A percentile compares a stretch with the other conserved stretches of the same genome.
Conservation (phyloP, 805 yeast species). For the Wickerhamomyces alni region DNA sequence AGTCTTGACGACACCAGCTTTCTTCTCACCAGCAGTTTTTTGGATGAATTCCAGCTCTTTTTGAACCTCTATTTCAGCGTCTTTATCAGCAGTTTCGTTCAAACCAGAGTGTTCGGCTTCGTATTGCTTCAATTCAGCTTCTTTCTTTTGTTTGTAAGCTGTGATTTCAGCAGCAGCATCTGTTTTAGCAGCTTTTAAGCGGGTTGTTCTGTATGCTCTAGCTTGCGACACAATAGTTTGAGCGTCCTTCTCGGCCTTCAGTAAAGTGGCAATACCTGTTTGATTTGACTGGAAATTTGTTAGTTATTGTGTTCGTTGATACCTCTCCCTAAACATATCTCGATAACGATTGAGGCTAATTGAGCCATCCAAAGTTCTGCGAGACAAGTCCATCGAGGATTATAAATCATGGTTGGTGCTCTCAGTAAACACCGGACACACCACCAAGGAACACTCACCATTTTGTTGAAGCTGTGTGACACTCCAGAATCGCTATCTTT, state of each 20-base stretch:
- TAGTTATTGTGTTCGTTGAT: background rate
- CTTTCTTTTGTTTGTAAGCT: slow-evolving; percentile 79
- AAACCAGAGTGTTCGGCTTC: slow-evolving; percentile 70
- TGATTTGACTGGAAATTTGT: slow-evolving; percentile 18
- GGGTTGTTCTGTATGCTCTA: slow-evolving; percentile 80
- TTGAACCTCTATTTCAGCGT: slow-evolving; percentile 71
- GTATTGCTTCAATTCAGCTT: slow-evolving; percentile 66
- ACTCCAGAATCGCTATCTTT: too few species aligned
- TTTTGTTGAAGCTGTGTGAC: too few species aligned
- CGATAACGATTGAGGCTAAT: too few species aligned
- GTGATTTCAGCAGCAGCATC: slow-evolving; percentile 90
- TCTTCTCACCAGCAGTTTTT: slow-evolving; percentile 56
- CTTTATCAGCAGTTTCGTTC: slow-evolving; percentile 70
- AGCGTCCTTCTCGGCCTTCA: slow-evolving; percentile 91
- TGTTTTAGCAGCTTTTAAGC: slow-evolving; percentile 87
- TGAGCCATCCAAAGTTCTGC: too few species aligned
- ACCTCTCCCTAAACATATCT: too few species aligned
- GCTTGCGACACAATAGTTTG: slow-evolving; percentile 92
- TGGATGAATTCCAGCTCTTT: slow-evolving; percentile 65
- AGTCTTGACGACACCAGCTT: slow-evolving; percentile 61
- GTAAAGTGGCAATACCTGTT: slow-evolving; percentile 19
- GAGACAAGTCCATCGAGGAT: too few species aligned
- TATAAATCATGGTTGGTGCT: too few species aligned
- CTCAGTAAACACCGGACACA: too few species aligned
- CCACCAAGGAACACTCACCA: too few species aligned